A percentile compares a stretch with the other conserved stretches of the same genome.
phyloP scores from a whole-genome alignment of 345 rosid species.

The Brassica nigra region DNA sequence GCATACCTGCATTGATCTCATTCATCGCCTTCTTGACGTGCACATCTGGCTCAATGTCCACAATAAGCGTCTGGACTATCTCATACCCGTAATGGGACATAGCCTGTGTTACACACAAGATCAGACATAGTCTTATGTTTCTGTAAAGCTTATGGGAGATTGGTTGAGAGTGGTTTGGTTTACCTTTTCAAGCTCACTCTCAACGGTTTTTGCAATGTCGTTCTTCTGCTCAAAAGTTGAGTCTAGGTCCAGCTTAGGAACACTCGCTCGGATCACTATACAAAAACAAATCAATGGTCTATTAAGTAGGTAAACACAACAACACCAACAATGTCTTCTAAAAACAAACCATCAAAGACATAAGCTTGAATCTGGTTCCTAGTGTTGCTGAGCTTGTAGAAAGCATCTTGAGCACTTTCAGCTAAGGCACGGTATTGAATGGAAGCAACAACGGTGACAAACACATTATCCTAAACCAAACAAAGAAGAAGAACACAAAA shows the following conservation, averaged over 20 bases:
- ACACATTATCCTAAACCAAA: constrained; percentile 48
- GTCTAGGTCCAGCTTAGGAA: constrained; percentile 64
- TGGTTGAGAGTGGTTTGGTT: neutral
- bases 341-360: constrained; percentile 52
- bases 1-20: constrained; percentile 71
- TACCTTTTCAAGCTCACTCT: constrained; percentile 65
- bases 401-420: constrained; percentile 51
- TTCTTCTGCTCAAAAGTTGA: constrained; percentile 66
- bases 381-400: constrained; percentile 52
- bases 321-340: neutral
- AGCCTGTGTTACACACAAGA: constrained; percentile 49
- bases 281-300: neutral
- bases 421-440: constrained; percentile 53
- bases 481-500: neutral
- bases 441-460: constrained; percentile 57
- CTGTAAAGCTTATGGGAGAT: neutral
- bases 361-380: constrained; percentile 55
- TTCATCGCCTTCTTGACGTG: constrained; percentile 81
- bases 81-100: constrained; percentile 78
- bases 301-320: constrained; percentile 3
- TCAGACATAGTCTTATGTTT: neutral
- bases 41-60: constrained; percentile 76
- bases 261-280: constrained; percentile 63
- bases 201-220: constrained; percentile 63
- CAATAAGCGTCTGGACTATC: constrained; percentile 81